Percentiles rank a stretch among this genome's conserved stretches.
Evolutionary conservation across 805 yeast genomes (phyloP).

Genomic region (Candida boleticola): DNA sequence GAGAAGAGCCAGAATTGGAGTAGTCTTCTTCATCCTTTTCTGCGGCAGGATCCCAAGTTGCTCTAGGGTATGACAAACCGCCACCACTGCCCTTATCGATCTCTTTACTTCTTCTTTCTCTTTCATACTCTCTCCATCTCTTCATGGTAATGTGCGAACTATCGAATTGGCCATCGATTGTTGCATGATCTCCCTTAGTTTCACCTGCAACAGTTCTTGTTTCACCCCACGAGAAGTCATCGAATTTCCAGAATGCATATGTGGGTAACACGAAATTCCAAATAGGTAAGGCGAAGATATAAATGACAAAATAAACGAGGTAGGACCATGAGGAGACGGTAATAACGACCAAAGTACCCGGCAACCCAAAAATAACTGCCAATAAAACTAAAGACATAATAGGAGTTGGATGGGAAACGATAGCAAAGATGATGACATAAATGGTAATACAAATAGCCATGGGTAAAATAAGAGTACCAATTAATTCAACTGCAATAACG

Average conservation of each 20-base stretch:
- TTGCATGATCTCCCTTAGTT: slow-evolving; percentile 65
- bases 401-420: slow-evolving; percentile 74
- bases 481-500: slow-evolving; percentile 75
- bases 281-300: slow-evolving; percentile 79
- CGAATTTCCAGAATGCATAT: slow-evolving; percentile 92
- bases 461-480: slow-evolving; percentile 87
- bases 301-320: slow-evolving; percentile 74
- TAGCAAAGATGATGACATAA: slow-evolving; percentile 72
- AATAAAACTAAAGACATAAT: slow-evolving; percentile 70
- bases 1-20: neutral
- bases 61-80: slow-evolving; percentile 34
- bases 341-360: slow-evolving; percentile 75
- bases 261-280: slow-evolving; percentile 90
- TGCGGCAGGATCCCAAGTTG: slow-evolving; percentile 45
- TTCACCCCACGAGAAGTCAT: slow-evolving; percentile 96
- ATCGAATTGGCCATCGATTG: slow-evolving; percentile 79
- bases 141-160: slow-evolving; percentile 87
- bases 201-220: slow-evolving; percentile 78
- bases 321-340: slow-evolving; percentile 76
- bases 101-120: slow-evolving; percentile 50
- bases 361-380: slow-evolving; percentile 79
- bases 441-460: slow-evolving; percentile 82
- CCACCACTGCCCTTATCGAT: slow-evolving; percentile 6
- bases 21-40: slow-evolving; percentile 20
- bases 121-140: slow-evolving; percentile 92